Percentiles rank a stretch among this genome's conserved stretches.
Conservation (phyloP, 1,284 basidiomycete genomes). For the Apiotrichum laibachii region DNA sequence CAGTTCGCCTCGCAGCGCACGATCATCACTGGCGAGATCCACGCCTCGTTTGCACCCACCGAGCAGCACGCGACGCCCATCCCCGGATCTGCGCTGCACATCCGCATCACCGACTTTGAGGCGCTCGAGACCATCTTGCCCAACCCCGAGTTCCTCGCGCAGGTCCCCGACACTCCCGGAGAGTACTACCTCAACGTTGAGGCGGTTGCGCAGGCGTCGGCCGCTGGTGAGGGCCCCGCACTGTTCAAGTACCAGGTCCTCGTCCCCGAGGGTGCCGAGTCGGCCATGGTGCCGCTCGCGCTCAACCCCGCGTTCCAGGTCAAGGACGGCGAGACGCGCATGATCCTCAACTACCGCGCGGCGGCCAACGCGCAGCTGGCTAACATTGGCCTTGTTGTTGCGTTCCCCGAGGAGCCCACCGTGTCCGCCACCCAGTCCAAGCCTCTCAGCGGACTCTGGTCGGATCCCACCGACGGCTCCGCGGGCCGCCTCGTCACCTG, state of each 20-base stretch:
- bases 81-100: slow-evolving; percentile 33
- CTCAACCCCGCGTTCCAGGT: slow-evolving; percentile 56
- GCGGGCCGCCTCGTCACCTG: slow-evolving; percentile 49
- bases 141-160: slow-evolving; percentile 54
- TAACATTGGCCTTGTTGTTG: slow-evolving; percentile 48
- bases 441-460: slow-evolving; percentile 52
- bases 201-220: slow-evolving; percentile 36
- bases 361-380: slow-evolving; percentile 31
- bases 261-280: slow-evolving; percentile 43
- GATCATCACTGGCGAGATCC: slow-evolving; percentile 52
- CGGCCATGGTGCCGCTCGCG: slow-evolving; percentile 48
- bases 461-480: slow-evolving; percentile 23
- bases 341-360: slow-evolving; percentile 54
- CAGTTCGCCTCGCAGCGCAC: slow-evolving; percentile 14
- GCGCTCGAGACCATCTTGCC: slow-evolving; percentile 56
- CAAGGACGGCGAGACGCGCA: slow-evolving; percentile 54
- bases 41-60: slow-evolving; percentile 13
- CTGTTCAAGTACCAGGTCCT: slow-evolving; percentile 58
- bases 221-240: slow-evolving; percentile 33
- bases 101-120: slow-evolving; percentile 54
- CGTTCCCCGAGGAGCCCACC: slow-evolving; percentile 42
- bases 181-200: slow-evolving; percentile 55
- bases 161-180: slow-evolving; percentile 50
- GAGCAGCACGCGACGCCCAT: not conserved
- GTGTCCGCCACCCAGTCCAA: slow-evolving; percentile 56